These are phyloP conservation scores for Chalaropsis ovoidea DNA, from an alignment of 2,329 filamentous ascomycete genomes.

Conservation along the genomic window DNA sequence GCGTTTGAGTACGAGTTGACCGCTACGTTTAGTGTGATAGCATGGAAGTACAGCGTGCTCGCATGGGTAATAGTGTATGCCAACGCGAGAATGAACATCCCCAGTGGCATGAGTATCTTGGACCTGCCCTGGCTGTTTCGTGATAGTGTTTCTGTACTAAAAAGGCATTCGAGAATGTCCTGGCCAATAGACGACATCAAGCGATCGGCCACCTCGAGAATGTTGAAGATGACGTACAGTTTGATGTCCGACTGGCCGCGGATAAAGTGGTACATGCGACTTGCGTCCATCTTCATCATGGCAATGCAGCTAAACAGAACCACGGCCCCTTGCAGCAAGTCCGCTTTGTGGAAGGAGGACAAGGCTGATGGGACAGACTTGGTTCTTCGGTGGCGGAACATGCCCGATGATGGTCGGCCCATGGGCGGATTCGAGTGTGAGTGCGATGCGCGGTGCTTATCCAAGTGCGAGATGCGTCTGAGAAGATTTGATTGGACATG, in stretches of 20 bases:
- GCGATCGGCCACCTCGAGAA: conserved; percentile 84
- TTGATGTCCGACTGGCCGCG: conserved; percentile 95
- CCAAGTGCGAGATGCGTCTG: conserved; percentile 24
- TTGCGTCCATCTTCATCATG: conserved; percentile 85
- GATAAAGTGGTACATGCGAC: conserved; percentile 96
- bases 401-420: conserved; percentile 25
- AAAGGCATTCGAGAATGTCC: conserved; percentile 90
- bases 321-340: conserved; percentile 80
- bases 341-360: conserved; percentile 84
- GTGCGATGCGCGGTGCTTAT: conserved; percentile 29
- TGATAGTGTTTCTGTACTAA: conserved; percentile 85
- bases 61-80: conserved; percentile 83
- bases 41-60: conserved; percentile 86
- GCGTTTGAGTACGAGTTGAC: conserved; percentile 99
- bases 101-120: conserved; percentile 78
- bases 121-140: conserved; percentile 79
- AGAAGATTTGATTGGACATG: conserved; percentile 18
- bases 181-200: conserved; percentile 85
- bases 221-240: conserved; percentile 97
- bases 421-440: conserved; percentile 30
- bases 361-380: conserved; percentile 79
- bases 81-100: conserved; percentile 80
- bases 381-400: conserved; percentile 55
- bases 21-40: conserved; percentile 93
- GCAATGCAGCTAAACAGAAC: conserved; percentile 78